Base-by-base conservation (phyloP, 2,329 filamentous ascomycete genomes). In the Trichothecium sympodiale region DNA sequence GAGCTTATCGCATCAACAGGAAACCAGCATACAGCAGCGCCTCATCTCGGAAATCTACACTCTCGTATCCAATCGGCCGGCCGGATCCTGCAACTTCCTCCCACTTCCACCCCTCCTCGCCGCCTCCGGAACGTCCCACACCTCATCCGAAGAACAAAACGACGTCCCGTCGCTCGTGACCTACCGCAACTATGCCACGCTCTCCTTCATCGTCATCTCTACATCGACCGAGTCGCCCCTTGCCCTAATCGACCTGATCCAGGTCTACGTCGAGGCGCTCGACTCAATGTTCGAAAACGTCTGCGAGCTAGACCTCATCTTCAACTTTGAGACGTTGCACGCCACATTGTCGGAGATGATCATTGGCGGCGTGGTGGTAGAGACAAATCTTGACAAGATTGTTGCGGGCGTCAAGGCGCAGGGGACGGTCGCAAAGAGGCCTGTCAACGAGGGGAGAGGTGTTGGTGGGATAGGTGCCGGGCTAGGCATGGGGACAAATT, bases 161-260 rank as follows among this genome's bases (percentile, higher is more conserved):
- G 91, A 96, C 61, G 82, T 87, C 9, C 91, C 91, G 8, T 91
- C 87, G 5, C 83, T 96, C 41, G 87, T 98, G 31, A 96, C 91
- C 8, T 98, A 98, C 69, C 86, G 91, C 39, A 85, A 94, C 69
- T 98, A 96, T 55, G 91, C 91, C 8, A 98, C 91, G 1, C 81
- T 98, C 42, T 96, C 93, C 64, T 98, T 98, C 66, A 98, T 98
- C 60, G 70, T 98, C 56, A 98, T 98, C 52, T 91, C 83, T 26
- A 98, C 93, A 4, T 86, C 87, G 5, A 95, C 91, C 40, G 91
- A 98, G 61, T 94, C 86, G 1, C 91, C 91, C 1, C 80, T 98
- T 3, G 91, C 91, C 1, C 72, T 98, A 17, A 87, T 98, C 42
- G 91, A 98, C 59, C 67, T 98, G 37, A 96, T 98, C 45, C 91